Percentiles rank a stretch among this genome's conserved stretches.
phyloP scores from a whole-genome alignment of 345 rosid genomes.

The Raphanus sativus region DNA sequence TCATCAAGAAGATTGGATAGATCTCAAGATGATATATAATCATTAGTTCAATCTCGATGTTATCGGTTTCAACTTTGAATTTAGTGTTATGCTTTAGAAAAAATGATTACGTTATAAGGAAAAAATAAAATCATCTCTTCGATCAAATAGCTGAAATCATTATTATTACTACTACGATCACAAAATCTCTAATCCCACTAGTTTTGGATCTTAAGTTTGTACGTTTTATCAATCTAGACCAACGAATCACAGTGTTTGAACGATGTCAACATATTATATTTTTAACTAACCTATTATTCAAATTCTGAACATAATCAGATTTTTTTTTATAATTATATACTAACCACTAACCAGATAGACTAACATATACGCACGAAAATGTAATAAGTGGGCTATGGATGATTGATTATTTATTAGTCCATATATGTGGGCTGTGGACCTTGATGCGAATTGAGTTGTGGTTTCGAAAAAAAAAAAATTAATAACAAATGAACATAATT shows the following conservation, averaged over 20 bases:
- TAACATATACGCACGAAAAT: not conserved
- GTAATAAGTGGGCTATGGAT: conserved; percentile 17
- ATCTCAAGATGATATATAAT: not conserved
- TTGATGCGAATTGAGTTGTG: too few relatives aligned
- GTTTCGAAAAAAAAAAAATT: too few relatives aligned
- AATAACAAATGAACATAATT: too few relatives aligned
- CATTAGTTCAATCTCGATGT: not conserved
- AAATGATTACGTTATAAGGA: not conserved
- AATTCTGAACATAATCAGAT: too few relatives aligned
- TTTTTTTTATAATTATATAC: too few relatives aligned
- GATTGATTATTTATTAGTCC: conserved; percentile 28
- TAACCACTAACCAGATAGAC: not conserved
- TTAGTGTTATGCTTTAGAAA: not conserved
- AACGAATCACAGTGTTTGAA: too few relatives aligned
- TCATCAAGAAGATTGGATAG: not conserved
- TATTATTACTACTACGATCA: too few relatives aligned
- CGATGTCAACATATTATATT: too few relatives aligned
- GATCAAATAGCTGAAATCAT: not conserved
- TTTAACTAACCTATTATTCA: too few relatives aligned
- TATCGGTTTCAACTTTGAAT: not conserved
- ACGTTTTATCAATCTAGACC: too few relatives aligned
- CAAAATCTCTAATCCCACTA: too few relatives aligned
- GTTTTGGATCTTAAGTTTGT: too few relatives aligned
- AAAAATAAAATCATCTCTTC: not conserved
- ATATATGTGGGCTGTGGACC: not conserved